Base-by-base conservation (phyloP, 2,329 filamentous ascomycete species). In the Aureobasidium pullulans region DNA sequence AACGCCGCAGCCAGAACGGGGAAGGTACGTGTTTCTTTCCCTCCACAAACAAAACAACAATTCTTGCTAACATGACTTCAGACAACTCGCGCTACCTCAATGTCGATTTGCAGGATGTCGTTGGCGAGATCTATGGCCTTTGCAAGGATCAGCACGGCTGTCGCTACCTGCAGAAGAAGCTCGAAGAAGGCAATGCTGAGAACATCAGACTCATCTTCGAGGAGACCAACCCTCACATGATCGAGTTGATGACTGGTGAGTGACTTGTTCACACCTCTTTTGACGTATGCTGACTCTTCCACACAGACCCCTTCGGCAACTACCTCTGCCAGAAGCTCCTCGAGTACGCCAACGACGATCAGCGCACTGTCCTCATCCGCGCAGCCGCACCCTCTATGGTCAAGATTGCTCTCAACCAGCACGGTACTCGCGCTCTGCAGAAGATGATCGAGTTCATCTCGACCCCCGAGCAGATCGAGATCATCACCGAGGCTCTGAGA, bases 381-480 rank as follows among this genome's bases (percentile, higher is more conserved):
- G 96, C 96, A 67, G 91, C 94, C 42, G 85, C 90, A 16, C 82
- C 86, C 57, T 86, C 93, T 64, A 89, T 99, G 80, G 90, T 96
- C 28, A 87, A 87, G 67, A 96, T 99, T 69, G 94, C 94, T 29
- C 79, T 97, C 62, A 97, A 99, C 75, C 93, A 96, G 77, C 94
- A 99, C 72, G 94, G 94, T 66, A 99, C 94, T 61, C 86, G 94
- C 57, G 94, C 94, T 63, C 78, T 99, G 61, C 94, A 99, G 78
- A 99, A 97, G 82, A 99, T 99, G 94, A 99, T 99, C 65, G 94
- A 99, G 75, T 95, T 90, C 72, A 89, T 99, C 69, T 89, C 87
- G 56, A 95, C 90, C 29, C 81, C 85, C 3, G 85, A 88, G 69
- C 94, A 99, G 73, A 88, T 93, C 53, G 81, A 88, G 66, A 87